Evolutionary conservation across 2,329 filamentous ascomycete species (phyloP), one percentile per base, ranked within the genome.

Genomic region (Geosmithia flava): DNA sequence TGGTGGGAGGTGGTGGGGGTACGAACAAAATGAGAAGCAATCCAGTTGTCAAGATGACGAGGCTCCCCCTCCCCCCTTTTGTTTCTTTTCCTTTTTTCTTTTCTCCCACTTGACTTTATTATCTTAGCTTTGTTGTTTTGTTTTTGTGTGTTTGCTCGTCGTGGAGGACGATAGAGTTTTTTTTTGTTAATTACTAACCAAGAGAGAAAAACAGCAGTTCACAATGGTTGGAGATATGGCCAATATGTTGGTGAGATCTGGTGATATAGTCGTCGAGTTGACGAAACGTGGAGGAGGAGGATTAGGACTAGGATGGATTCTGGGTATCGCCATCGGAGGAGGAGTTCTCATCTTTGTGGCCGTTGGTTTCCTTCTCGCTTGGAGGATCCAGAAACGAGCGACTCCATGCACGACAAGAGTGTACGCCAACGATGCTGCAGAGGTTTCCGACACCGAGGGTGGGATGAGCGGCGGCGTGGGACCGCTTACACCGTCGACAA

Each of bases 261-360:
- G 45, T 15, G 10, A 16, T 10, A 45, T 39, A 47, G 47, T 41
- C 47, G 17, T 42, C 13, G n/a, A n/a, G 42, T 19, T 23, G 30
- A 45, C 3, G 17, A 27, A 51, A 19, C 17, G 39, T 1, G 43
- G 17, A 13, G 20, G 30, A 20, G 27, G n/a, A 8, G 56, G 56
- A 7, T 52, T 68, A 37, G 58, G 60, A 8, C 49, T 69, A 13
- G 62, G 63, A n/a, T 64, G 62, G 58, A 52, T 71, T 16, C 60
- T 76, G 33, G 65, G 65, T 48, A 70, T 78, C 48, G 68, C 68
- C 13, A 53, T 79, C 23, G 67, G 67, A 30, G 72, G 72, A n/a
- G 68, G 69, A 16, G 54, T 71, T 2, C 47, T 74, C 7, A 50
- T 76, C 15, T 71, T 73, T 55, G 58, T 65, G 2, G 59, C 54